Base-by-base conservation (phyloP, 352 stramenopile species). In the Lagenidium sp. region DNA sequence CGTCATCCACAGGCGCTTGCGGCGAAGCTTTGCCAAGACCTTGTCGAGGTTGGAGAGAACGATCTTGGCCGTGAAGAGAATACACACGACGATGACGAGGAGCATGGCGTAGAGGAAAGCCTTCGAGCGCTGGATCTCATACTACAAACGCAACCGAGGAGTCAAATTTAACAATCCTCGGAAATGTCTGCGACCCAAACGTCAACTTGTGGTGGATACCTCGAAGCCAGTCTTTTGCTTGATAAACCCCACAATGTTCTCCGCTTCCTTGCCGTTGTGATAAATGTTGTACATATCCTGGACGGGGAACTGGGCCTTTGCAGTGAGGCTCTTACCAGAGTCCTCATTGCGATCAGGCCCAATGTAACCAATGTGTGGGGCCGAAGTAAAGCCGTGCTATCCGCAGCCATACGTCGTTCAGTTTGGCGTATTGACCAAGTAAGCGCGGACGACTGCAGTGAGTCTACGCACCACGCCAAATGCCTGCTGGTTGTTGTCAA, bases 1-100 rank as follows among this genome's bases (percentile, higher is more conserved):
- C 1, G 72, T 85, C 73, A 93, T 89, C 81, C 81, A 93, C 18
- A 93, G 66, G 44, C 80, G 74, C 48, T 88, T 88, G 56, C 74
- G 71, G 38, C 78, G 78, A 21, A 91, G 54, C 40, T 85, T 85
- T 30, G 57, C 46, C 40, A 93, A 39, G 19, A 93, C 63, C 44
- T 68, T 58, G 60, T 91, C 74, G 13, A 91, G 42, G 60, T 93
- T 69, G 36, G 53, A 47, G 23, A 85, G 55, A 24, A 88, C 53
- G 34, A 89, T 57, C 47, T 86, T 82, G 25, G 58, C 78, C 15
- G 53, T 53, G 18, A 86, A 10, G 3, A 55, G 51, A 6, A 80
- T 41, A 2, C 59, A 40, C 1, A 49, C 55, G 5, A 88, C 50
- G 13, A 65, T 44, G 5, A 38, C 30, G 3, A 34, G 48, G 12